Conservation (phyloP, 2,329 filamentous ascomycete species). For the Dactylellina cionopaga region DNA sequence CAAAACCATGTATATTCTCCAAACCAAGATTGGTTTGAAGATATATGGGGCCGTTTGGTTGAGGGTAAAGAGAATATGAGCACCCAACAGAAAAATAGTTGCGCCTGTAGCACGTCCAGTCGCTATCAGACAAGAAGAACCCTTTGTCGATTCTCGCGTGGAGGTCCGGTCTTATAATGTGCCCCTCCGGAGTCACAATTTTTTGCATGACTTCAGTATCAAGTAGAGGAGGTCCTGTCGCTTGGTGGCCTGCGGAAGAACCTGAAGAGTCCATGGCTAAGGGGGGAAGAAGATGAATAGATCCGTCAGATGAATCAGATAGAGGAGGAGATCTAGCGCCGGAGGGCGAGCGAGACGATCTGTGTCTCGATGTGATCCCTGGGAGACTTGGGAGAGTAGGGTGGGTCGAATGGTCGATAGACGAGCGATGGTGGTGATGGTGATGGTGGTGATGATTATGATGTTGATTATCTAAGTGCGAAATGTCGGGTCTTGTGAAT, state of each 20-base stretch:
- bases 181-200: conserved; percentile 70
- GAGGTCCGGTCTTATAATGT: conserved; percentile 75
- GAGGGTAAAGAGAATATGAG: conserved; percentile 74
- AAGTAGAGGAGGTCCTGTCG: conserved; percentile 67
- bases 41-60: conserved; percentile 59
- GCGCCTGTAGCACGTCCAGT: conserved; percentile 87
- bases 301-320: conserved; percentile 47
- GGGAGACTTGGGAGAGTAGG: conserved; percentile 32
- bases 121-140: conserved; percentile 81
- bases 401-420: conserved; percentile 43
- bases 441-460: conserved; percentile 12
- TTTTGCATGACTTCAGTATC: conserved; percentile 67
- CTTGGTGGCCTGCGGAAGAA: conserved; percentile 54
- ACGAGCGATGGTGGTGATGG: conserved; percentile 35
- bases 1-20: conserved; percentile 71
- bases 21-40: conserved; percentile 64
- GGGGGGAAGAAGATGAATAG: conserved; percentile 54
- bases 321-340: conserved; percentile 44
- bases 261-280: conserved; percentile 32
- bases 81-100: conserved; percentile 91
- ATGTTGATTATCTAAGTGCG: conserved; percentile 27
- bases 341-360: conserved; percentile 49
- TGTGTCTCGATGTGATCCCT: conserved; percentile 38
- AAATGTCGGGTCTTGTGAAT: conserved; percentile 35
- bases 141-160: conserved; percentile 86